A percentile compares a stretch with the other conserved stretches of the same genome.
These are phyloP conservation scores for Zygosaccharomyces pseudobailii DNA, from an alignment of 1,139 yeast genomes.

Conservation along the genomic window DNA sequence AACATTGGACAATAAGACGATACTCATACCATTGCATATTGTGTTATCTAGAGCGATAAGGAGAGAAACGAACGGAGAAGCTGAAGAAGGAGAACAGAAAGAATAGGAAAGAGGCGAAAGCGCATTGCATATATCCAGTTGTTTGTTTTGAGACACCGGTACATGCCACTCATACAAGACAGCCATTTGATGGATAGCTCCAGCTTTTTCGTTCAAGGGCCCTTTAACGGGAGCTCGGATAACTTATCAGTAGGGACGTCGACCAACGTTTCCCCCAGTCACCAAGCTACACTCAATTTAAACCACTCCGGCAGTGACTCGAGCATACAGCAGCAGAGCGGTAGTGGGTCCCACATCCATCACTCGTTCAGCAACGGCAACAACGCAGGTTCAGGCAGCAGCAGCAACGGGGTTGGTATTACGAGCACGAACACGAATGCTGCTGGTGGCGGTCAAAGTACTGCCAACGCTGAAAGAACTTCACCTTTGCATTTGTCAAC, in stretches of 20 bases:
- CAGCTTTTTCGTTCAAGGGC: constrained; percentile 19
- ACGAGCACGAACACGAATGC: background rate
- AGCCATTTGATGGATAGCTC: constrained; percentile 18
- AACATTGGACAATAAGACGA: constrained; percentile 1
- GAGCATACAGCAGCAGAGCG: constrained; percentile 20
- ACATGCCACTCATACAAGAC: constrained; percentile 14
- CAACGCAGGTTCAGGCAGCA: constrained; percentile 5
- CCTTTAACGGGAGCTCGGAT: constrained; percentile 20
- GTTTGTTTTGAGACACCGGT: constrained; percentile 1
- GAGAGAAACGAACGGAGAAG: background rate
- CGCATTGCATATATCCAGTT: background rate
- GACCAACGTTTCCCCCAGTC: constrained; percentile 17
- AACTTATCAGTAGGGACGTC: constrained; percentile 11
- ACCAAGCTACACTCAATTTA: constrained; percentile 15
- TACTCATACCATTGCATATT: constrained; percentile 3
- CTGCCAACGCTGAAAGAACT: constrained; percentile 11
- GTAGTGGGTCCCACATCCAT: background rate
- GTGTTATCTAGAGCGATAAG: background rate
- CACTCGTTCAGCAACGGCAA: constrained; percentile 15
- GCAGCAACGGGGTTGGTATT: constrained; percentile 9
- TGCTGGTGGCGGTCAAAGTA: background rate
- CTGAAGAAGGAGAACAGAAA: background rate
- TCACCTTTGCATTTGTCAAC: constrained; percentile 30
- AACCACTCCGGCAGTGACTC: constrained; percentile 15
- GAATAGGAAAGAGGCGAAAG: background rate